Conservation (phyloP, 495 filamentous ascomycete genomes). For the Aspergillus heteromorphus region DNA sequence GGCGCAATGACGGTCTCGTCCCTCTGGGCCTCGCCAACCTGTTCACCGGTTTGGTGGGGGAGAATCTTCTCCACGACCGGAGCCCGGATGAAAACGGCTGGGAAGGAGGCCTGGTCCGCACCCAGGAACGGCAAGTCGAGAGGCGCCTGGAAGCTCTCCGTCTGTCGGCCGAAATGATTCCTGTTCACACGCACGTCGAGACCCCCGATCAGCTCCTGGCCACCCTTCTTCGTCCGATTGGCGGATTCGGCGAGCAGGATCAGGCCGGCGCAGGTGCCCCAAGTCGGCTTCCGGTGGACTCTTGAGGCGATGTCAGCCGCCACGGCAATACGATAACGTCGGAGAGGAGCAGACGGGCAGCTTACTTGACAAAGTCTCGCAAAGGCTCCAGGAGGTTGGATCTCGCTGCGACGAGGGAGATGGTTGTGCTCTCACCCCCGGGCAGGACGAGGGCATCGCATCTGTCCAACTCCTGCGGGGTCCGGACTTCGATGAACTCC, state of each 20-base stretch:
- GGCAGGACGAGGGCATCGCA: slow-evolving; percentile 88
- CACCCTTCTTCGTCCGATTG: slow-evolving; percentile 81
- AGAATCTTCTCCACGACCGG: slow-evolving; percentile 87
- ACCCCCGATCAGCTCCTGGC: slow-evolving; percentile 90
- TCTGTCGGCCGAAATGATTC: slow-evolving; percentile 95
- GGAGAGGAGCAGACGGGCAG: slow-evolving; percentile 14
- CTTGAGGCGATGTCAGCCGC: slow-evolving; percentile 24
- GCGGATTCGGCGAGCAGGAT: slow-evolving; percentile 88
- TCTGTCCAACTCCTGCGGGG: slow-evolving; percentile 55
- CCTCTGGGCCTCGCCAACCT: slow-evolving; percentile 42
- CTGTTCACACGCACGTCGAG: slow-evolving; percentile 85
- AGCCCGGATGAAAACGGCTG: slow-evolving; percentile 87
- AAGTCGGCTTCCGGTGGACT: slow-evolving; percentile 68
- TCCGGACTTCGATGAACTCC: slow-evolving; percentile 75
- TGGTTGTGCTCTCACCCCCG: slow-evolving; percentile 91
- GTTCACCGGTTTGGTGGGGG: slow-evolving; percentile 46
- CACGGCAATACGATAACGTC: slow-evolving; percentile 5
- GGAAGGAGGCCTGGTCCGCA: slow-evolving; percentile 51
- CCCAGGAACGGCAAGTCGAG: slow-evolving; percentile 69
- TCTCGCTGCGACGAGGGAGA: slow-evolving; percentile 80
- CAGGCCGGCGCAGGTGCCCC: slow-evolving; percentile 94
- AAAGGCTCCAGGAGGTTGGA: slow-evolving; percentile 78
- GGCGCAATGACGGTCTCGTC: slow-evolving; percentile 67
- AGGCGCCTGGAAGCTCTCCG: slow-evolving; percentile 83
- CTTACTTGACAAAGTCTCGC: slow-evolving; percentile 89